Conservation (phyloP, 2,329 filamentous ascomycete genomes). For the Colletotrichum tamarilloi region DNA sequence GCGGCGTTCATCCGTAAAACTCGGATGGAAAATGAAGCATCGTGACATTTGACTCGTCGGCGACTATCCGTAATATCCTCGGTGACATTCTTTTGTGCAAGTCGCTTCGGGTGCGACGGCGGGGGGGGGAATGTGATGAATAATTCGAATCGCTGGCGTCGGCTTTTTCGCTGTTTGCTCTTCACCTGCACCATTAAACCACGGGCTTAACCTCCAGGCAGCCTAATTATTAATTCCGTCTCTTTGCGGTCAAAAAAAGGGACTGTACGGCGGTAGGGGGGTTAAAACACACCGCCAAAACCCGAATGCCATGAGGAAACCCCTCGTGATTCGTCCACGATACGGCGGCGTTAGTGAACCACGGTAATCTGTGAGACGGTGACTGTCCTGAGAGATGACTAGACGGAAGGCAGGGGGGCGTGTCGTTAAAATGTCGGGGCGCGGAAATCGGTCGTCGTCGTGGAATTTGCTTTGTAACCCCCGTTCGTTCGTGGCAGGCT, state of each 20-base stretch:
- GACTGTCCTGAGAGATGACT: background rate
- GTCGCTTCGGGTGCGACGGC: conserved; percentile 8
- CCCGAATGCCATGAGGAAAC: conserved; percentile 10
- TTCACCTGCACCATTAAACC: background rate
- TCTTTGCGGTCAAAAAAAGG: background rate
- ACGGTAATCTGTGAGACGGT: background rate
- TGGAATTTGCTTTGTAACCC: background rate
- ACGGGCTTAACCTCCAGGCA: conserved; percentile 19
- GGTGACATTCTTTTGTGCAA: background rate
- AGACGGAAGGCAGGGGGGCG: conserved; percentile 1
- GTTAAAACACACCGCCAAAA: conserved; percentile 35
- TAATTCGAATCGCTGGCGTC: conserved; percentile 3
- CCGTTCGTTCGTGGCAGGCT: background rate
- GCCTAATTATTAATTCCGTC: conserved; percentile 24
- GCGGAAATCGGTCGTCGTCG: background rate
- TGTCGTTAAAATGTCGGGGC: conserved; percentile 22
- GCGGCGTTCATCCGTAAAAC: too few species aligned
- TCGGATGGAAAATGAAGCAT: background rate
- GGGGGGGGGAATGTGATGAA: background rate
- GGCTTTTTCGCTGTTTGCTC: conserved; percentile 11
- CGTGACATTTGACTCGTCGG: background rate
- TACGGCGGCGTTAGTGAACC: conserved; percentile 7
- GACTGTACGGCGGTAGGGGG: background rate
- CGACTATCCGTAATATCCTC: background rate
- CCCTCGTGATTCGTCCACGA: conserved; percentile 25